Percentiles rank a stretch among this genome's conserved stretches.
phyloP scores from a whole-genome alignment of 352 stramenopile genomes.

The Peronospora destructor region DNA sequence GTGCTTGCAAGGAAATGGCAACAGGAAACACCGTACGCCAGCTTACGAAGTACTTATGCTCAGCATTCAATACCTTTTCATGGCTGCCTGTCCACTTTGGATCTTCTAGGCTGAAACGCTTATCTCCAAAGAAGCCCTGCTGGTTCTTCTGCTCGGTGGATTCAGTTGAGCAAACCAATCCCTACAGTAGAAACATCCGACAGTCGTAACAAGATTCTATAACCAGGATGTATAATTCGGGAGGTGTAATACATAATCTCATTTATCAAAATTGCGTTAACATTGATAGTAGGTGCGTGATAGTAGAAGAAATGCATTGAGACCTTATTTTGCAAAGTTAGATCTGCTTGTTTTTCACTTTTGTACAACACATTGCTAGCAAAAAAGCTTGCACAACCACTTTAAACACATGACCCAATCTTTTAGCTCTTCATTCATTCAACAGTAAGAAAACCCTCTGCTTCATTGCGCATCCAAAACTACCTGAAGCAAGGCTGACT shows the following conservation, averaged over 20 bases:
- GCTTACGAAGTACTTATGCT: constrained; percentile 50
- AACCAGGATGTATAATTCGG: constrained; percentile 20
- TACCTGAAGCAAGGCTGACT: constrained; percentile 62
- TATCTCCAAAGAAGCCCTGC: neutral
- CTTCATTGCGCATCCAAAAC: constrained; percentile 5
- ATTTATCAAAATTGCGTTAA: constrained; percentile 49
- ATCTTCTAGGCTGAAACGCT: too few relatives aligned
- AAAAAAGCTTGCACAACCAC: too few relatives aligned
- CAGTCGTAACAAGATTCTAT: constrained; percentile 6
- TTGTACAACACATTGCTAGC: constrained; percentile 39
- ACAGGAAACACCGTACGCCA: constrained; percentile 33
- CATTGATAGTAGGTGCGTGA: constrained; percentile 52
- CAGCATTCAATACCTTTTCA: constrained; percentile 16
- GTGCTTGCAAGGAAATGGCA: constrained; percentile 71
- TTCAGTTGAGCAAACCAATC: constrained; percentile 4
- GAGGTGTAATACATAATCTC: constrained; percentile 35
- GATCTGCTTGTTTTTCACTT: constrained; percentile 59
- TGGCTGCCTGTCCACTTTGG: constrained; percentile 2
- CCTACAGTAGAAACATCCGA: neutral
- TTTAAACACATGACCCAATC: too few relatives aligned
- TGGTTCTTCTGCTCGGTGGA: too few relatives aligned
- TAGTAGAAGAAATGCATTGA: neutral
- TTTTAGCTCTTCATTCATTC: neutral
- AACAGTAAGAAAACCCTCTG: neutral
- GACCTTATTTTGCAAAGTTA: neutral